A percentile compares a stretch with the other conserved stretches of the same genome.
These are phyloP conservation scores for Phytophthora uliginosa DNA, from an alignment of 352 stramenopile genomes.

Conservation along the genomic window DNA sequence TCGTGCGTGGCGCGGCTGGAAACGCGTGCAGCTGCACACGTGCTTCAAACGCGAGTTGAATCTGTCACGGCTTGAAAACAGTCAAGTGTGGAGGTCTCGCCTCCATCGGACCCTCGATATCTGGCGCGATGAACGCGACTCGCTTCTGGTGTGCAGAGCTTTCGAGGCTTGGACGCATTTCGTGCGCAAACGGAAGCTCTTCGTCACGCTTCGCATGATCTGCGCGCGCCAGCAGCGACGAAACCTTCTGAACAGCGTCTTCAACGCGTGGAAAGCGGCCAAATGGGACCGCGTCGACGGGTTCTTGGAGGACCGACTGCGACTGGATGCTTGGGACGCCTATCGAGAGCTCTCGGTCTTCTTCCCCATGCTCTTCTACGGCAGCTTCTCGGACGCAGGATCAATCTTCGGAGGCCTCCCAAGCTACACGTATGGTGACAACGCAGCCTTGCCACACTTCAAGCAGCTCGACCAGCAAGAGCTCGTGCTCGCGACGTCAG, in stretches of 20 bases:
- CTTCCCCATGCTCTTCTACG: conserved; percentile 74
- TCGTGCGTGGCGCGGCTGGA: conserved; percentile 55
- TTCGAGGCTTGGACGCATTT: conserved; percentile 65
- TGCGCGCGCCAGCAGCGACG: conserved; percentile 44
- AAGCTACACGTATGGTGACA: conserved; percentile 20
- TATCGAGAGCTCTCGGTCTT: conserved; percentile 66
- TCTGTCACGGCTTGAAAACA: conserved; percentile 53
- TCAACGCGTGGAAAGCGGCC: conserved; percentile 69
- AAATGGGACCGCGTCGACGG: conserved; percentile 71
- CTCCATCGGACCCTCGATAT: conserved; percentile 61
- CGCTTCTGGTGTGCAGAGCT: conserved; percentile 33
- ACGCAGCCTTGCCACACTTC: background rate
- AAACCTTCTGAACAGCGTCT: conserved; percentile 60
- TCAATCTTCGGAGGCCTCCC: conserved; percentile 69
- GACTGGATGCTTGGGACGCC: conserved; percentile 64
- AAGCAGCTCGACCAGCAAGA: conserved; percentile 24
- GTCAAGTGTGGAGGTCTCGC: conserved; percentile 49
- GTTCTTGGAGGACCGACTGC: conserved; percentile 67
- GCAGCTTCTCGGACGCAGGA: conserved; percentile 61
- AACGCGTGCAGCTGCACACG: conserved; percentile 61
- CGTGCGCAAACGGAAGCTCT: conserved; percentile 58
- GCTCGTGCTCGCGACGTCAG: conserved; percentile 15
- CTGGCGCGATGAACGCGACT: conserved; percentile 48
- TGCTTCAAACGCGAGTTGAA: conserved; percentile 71
- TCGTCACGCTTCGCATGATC: conserved; percentile 55